phyloP scores from a whole-genome alignment of 305 asterid genomes.

The Solanum hybrid region DNA sequence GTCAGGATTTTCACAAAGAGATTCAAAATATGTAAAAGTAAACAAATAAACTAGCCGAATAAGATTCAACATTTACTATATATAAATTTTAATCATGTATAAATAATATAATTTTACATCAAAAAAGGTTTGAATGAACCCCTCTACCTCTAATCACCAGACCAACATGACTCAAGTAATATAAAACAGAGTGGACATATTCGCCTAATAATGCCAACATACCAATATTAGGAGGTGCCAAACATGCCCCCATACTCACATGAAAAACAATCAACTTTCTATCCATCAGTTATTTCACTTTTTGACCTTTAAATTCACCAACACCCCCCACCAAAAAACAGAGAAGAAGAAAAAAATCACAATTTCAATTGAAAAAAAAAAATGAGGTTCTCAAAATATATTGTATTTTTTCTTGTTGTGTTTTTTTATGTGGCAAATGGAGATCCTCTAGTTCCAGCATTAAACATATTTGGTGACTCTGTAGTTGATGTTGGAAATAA shows the following conservation, averaged over 20 bases:
- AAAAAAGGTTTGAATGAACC: background rate
- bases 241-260: background rate
- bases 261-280: background rate
- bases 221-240: background rate
- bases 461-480: slow-evolving; percentile 76
- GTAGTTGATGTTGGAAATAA: slow-evolving; percentile 84
- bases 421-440: slow-evolving; percentile 22
- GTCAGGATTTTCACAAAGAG: too few species aligned
- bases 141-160: too few species aligned
- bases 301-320: slow-evolving; percentile 3
- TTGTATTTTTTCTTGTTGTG: slow-evolving; percentile 14
- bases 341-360: background rate
- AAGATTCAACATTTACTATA: too few species aligned
- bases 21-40: too few species aligned
- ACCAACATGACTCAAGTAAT: background rate
- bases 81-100: too few species aligned
- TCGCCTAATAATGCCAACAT: background rate
- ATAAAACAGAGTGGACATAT: background rate
- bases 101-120: too few species aligned
- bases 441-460: slow-evolving; percentile 70
- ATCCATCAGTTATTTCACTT: background rate
- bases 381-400: slow-evolving; percentile 28
- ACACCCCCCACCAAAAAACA: background rate
- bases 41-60: too few species aligned
- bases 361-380: background rate